phyloP scores from a whole-genome alignment of 495 filamentous ascomycete genomes.

The Cercophora newfieldiana region DNA sequence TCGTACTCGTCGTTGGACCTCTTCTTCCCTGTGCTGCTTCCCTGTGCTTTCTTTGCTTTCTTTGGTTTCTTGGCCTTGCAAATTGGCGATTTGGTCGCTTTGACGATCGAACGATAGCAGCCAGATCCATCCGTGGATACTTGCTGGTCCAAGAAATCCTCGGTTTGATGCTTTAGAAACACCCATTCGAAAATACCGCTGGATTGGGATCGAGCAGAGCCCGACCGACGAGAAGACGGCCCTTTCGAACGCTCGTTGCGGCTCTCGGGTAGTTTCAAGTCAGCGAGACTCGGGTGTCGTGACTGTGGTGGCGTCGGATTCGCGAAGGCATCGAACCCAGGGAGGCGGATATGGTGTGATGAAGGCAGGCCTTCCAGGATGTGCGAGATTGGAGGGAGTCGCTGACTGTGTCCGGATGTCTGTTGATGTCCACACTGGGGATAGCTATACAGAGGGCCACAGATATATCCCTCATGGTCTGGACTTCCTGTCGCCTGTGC shows the following conservation, averaged over 20 bases:
- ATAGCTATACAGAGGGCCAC: too few species aligned
- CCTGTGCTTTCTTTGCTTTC: neutral
- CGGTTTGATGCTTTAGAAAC: too few species aligned
- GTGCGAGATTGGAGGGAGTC: constrained; percentile 21
- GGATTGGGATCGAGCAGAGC: too few species aligned
- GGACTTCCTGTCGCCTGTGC: neutral
- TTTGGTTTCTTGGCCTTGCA: neutral
- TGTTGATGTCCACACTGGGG: neutral
- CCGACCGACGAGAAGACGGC: too few species aligned
- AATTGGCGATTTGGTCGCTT: neutral
- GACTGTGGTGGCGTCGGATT: neutral
- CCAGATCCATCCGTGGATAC: neutral
- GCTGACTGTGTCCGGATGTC: constrained; percentile 3
- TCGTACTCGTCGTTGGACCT: constrained; percentile 27
- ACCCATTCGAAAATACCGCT: neutral
- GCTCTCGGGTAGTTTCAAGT: neutral
- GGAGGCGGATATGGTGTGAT: neutral
- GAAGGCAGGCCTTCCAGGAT: constrained; percentile 16
- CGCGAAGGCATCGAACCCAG: neutral
- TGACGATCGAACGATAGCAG: neutral
- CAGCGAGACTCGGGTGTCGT: neutral
- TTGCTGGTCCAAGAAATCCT: too few species aligned
- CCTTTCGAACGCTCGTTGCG: too few species aligned
- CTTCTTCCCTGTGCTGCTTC: neutral
- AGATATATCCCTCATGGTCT: too few species aligned